These are phyloP conservation scores for Colletotrichum echinochloae DNA, from an alignment of 2,329 filamentous ascomycete genomes.

Conservation along the genomic window DNA sequence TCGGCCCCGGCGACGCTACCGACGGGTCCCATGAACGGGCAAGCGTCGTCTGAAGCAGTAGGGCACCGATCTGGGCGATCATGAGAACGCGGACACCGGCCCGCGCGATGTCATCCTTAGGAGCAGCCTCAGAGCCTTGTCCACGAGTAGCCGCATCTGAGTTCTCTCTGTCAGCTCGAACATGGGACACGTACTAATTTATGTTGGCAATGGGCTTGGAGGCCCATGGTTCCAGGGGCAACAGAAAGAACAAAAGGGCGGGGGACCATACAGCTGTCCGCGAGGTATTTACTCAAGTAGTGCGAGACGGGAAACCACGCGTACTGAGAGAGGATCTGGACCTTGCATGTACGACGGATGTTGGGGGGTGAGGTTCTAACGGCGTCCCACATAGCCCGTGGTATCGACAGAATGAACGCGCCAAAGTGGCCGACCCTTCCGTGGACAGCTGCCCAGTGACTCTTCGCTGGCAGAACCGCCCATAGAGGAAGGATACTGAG, in stretches of 20 bases:
- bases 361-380: background rate
- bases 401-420: background rate
- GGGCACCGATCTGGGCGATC: conserved; percentile 1
- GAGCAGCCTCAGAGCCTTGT: background rate
- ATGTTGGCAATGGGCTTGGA: too few relatives aligned
- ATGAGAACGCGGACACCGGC: conserved; percentile 12
- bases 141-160: background rate
- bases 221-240: too few relatives aligned
- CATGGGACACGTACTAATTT: background rate
- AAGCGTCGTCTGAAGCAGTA: background rate
- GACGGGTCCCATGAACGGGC: conserved; percentile 8
- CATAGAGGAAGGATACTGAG: background rate
- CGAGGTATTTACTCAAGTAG: conserved; percentile 10
- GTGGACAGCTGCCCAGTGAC: too few relatives aligned
- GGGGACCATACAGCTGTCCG: background rate
- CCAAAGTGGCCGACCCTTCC: background rate
- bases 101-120: background rate
- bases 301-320: conserved; percentile 17
- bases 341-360: conserved; percentile 9
- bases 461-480: background rate
- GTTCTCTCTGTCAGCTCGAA: background rate
- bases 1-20: background rate
- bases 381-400: background rate
- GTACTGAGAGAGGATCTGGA: conserved; percentile 11
- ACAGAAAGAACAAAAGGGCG: too few relatives aligned